Conservation (phyloP, 305 asterid species). For the Fraxinus velutina region DNA sequence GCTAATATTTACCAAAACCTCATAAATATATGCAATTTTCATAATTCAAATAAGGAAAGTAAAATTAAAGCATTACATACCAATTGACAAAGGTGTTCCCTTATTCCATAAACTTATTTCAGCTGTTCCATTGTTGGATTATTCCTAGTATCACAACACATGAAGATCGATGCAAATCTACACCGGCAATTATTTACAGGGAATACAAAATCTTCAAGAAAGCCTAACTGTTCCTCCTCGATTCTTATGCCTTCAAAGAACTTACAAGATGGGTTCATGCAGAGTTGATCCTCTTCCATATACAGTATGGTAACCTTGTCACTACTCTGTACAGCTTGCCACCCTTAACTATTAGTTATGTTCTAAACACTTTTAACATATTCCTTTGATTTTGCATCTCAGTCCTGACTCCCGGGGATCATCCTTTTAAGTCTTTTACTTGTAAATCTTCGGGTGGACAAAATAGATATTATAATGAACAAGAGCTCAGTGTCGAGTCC, state of each 20-base stretch:
- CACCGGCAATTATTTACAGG: conserved; percentile 26
- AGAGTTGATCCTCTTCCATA: not conserved
- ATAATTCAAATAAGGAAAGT: not conserved
- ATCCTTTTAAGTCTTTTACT: not conserved
- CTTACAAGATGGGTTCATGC: conserved; percentile 4
- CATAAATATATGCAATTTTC: not conserved
- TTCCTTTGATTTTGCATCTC: not conserved
- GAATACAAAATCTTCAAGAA: conserved; percentile 15
- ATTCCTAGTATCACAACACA: conserved; percentile 17
- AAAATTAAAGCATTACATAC: conserved; percentile 8
- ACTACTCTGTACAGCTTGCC: not conserved
- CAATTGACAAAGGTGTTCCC: not conserved
- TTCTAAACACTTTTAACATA: not conserved
- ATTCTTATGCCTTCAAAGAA: conserved; percentile 19
- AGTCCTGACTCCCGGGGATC: not conserved
- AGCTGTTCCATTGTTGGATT: not conserved
- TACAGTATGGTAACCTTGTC: not conserved
- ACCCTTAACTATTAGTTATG: not conserved
- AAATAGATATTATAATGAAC: not conserved
- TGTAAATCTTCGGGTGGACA: not conserved
- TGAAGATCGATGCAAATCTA: conserved; percentile 20
- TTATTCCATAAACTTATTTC: conserved; percentile 4
- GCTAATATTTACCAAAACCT: not conserved
- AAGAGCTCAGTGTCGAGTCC: not conserved
- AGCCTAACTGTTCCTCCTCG: conserved; percentile 11